Evolutionary conservation across 257 asterid species (phyloP), one percentile per base, ranked within the genome.

Genomic region (Fraxinus pennsylvanica): DNA sequence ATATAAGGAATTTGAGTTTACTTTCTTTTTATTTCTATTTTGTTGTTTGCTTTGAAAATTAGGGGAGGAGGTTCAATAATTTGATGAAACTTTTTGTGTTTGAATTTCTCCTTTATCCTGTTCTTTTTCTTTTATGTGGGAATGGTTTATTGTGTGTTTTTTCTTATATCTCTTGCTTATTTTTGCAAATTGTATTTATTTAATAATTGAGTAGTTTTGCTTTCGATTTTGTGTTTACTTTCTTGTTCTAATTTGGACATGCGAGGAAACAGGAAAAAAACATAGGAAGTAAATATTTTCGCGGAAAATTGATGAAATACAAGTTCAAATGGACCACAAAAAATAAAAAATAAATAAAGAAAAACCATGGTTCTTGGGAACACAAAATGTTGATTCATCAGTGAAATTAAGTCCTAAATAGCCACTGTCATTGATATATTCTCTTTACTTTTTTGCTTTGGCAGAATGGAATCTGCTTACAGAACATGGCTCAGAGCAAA

Each of bases 391-490:
- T 81, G 50, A 78, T 73, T 45, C 73, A 57, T 71, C 50, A 14
- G 38, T 27, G 19, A 22, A 25, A 32, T 10, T 67, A 45, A 3
- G 63, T 15, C 15, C 47, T 36, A 80, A 65, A 7, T 50, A 32
- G 14, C 41, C 43, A 45, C 43, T 32, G 41, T 76, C 57, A 33
- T 32, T 36, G 12, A 47, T 63, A 25, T 29, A 22, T 71, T 79
- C 59, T 43, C 33, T 78, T 69, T 54, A 1, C 17, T 14, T 69
- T 1, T 78, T 70, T 80, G 50, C 50, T 83, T 77, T 79, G 74
- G 74, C 87, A 94, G 98, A 87, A 90, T 92, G 98, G 97, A 92
- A 79, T 94, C 98, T n/a, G 90, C 89, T 77, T 92, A 89, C 72
- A 85, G 97, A 84, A 80, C 82, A 71, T 94, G 96, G 96, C 76